Evolutionary conservation across 495 filamentous ascomycete genomes (phyloP).

Genomic region (Hypomontagnella submonticulosa): DNA sequence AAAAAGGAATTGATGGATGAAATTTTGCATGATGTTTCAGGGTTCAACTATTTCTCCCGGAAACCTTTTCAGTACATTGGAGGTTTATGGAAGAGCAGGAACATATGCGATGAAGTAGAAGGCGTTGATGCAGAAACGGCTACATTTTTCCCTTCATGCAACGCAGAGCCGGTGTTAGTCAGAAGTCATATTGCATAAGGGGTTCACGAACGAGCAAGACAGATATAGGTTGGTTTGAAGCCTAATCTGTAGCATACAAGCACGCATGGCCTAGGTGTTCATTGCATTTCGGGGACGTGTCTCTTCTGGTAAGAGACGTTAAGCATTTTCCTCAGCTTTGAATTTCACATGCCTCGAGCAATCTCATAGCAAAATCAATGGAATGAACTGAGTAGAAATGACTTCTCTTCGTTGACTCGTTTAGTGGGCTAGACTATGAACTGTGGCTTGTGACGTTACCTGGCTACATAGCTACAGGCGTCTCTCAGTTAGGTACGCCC

Average conservation of each 20-base stretch:
- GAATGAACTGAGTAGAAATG: constrained; percentile 16
- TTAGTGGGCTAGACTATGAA: background rate
- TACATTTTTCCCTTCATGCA: constrained; percentile 15
- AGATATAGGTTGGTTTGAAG: constrained; percentile 8
- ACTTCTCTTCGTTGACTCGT: background rate
- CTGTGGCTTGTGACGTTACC: background rate
- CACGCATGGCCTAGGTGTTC: constrained; percentile 25
- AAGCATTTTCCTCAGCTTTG: constrained; percentile 14
- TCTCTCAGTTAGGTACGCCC: too few relatives aligned
- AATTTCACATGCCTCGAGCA: constrained; percentile 30
- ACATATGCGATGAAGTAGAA: constrained; percentile 39
- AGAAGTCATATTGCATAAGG: constrained; percentile 41
- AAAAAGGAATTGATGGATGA: constrained; percentile 27
- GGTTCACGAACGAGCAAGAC: constrained; percentile 15
- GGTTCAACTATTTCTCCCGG: constrained; percentile 42
- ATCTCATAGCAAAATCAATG: constrained; percentile 31
- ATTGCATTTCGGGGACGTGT: constrained; percentile 36
- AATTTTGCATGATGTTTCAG: constrained; percentile 45
- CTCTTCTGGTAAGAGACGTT: constrained; percentile 44
- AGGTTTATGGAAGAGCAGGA: constrained; percentile 38
- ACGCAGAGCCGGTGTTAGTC: constrained; percentile 13
- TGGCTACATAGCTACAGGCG: too few relatives aligned
- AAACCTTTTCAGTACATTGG: constrained; percentile 42
- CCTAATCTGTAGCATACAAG: constrained; percentile 31
- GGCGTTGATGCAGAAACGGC: constrained; percentile 26